A percentile compares a stretch with the other conserved stretches of the same genome.
These are phyloP conservation scores for Suhomyces prunicola DNA, from an alignment of 805 yeast genomes.

Conservation along the genomic window DNA sequence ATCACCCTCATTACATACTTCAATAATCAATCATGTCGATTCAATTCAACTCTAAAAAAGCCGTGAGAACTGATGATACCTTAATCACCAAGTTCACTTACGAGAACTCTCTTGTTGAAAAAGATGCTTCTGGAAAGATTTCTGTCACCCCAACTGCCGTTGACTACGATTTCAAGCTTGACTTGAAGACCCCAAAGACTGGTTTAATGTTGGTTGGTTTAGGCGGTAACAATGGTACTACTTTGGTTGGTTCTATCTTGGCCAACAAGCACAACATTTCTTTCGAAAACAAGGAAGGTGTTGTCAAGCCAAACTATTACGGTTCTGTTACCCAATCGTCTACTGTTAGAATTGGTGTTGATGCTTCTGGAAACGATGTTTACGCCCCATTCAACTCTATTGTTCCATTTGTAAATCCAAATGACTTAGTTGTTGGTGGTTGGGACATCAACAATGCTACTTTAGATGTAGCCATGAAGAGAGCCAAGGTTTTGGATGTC, in stretches of 20 bases:
- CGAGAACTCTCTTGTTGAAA: conserved; percentile 71
- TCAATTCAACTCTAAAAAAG: conserved; percentile 54
- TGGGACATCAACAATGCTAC: conserved; percentile 86
- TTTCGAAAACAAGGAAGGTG: conserved; percentile 82
- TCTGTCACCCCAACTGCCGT: conserved; percentile 66
- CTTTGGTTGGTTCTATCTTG: conserved; percentile 77
- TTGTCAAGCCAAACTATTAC: conserved; percentile 71
- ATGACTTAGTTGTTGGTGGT: conserved; percentile 85
- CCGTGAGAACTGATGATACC: conserved; percentile 47
- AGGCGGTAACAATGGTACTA: conserved; percentile 96
- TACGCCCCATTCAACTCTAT: conserved; percentile 89
- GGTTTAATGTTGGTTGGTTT: conserved; percentile 91
- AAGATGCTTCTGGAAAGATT: conserved; percentile 51
- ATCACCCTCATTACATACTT: not conserved
- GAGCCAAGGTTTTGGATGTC: conserved; percentile 83
- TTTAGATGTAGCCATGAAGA: conserved; percentile 73
- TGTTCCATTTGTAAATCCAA: conserved; percentile 86
- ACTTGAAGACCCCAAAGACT: conserved; percentile 74
- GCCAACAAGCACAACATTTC: conserved; percentile 79
- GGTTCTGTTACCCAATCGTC: conserved; percentile 95
- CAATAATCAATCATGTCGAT: conserved; percentile 27
- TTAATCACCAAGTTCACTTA: conserved; percentile 63
- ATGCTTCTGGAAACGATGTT: conserved; percentile 75
- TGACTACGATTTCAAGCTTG: conserved; percentile 84
- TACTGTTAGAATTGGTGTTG: conserved; percentile 86